These are phyloP conservation scores for Prunus mira DNA, from an alignment of 306 rosid genomes.

Conservation along the genomic window DNA sequence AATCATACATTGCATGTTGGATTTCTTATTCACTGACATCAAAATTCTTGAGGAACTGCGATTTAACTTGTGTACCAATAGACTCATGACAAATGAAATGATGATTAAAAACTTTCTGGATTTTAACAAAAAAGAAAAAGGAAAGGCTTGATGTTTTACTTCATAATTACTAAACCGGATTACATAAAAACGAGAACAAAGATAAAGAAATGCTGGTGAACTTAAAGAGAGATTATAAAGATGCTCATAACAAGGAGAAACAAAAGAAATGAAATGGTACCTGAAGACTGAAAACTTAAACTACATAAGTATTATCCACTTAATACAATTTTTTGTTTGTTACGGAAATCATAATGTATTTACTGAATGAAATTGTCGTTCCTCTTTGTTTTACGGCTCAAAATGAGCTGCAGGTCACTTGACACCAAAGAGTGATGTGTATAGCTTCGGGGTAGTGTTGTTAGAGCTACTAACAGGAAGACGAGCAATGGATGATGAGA, in stretches of 20 bases:
- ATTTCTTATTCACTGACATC: not conserved
- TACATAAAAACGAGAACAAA: not conserved
- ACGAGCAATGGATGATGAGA: constrained; percentile 52
- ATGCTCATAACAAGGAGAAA: not conserved
- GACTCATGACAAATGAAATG: not conserved
- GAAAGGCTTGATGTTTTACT: not conserved
- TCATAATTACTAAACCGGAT: not conserved
- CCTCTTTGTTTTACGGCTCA: constrained; percentile 1
- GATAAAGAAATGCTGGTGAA: not conserved
- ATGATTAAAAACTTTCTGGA: not conserved
- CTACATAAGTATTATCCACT: no score
- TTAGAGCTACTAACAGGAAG: constrained; percentile 78
- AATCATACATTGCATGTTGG: not conserved
- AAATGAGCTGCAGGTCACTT: constrained; percentile 65
- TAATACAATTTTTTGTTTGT: not conserved
- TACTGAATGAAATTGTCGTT: not conserved
- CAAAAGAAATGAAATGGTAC: not conserved
- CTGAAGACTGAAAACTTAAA: not conserved
- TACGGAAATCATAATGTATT: not conserved
- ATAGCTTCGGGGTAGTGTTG: constrained; percentile 82
- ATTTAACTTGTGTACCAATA: not conserved
- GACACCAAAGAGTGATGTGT: constrained; percentile 81
- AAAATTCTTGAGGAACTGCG: not conserved
- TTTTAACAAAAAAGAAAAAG: not conserved
- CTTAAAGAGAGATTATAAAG: not conserved